A percentile compares a stretch with the other conserved stretches of the same genome.
These are phyloP conservation scores for Gloeopeniophorella convolvens DNA, from an alignment of 768 basidiomycete species.

Conservation along the genomic window DNA sequence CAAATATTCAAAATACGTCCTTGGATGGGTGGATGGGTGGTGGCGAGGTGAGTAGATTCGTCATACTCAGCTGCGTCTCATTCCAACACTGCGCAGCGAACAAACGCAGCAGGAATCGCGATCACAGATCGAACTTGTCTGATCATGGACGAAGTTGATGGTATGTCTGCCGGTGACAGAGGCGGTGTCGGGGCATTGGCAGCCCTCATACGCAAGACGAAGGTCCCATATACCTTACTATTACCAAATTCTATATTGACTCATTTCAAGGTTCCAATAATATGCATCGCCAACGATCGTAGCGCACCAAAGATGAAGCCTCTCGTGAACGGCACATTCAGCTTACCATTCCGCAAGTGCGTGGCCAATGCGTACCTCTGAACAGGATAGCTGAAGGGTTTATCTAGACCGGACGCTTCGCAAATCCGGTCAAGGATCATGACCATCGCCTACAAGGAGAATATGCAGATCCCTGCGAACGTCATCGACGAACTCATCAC, in stretches of 20 bases:
- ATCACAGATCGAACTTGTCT: constrained; percentile 80
- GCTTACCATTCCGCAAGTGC: constrained; percentile 72
- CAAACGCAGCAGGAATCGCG: constrained; percentile 61
- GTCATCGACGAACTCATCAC: constrained; percentile 88
- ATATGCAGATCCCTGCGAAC: constrained; percentile 84
- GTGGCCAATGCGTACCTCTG: constrained; percentile 19
- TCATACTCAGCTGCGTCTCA: background rate
- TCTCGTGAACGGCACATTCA: constrained; percentile 61
- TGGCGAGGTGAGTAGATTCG: constrained; percentile 34
- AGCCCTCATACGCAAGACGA: constrained; percentile 87
- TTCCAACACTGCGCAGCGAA: constrained; percentile 31
- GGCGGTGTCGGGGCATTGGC: constrained; percentile 95
- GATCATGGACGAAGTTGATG: constrained; percentile 99
- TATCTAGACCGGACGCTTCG: constrained; percentile 61
- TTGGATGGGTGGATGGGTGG: constrained; percentile 81
- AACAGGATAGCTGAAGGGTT: background rate
- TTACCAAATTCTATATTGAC: background rate
- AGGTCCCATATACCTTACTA: constrained; percentile 37
- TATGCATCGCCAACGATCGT: constrained; percentile 94
- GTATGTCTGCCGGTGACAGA: constrained; percentile 96
- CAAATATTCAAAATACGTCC: constrained; percentile 85
- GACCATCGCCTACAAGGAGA: constrained; percentile 87
- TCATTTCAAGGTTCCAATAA: constrained; percentile 74
- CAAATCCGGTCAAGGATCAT: constrained; percentile 82
- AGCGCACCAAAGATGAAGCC: constrained; percentile 90